phyloP scores from a whole-genome alignment of 805 yeast species.

The Yamadazyma paraphyllophila region DNA sequence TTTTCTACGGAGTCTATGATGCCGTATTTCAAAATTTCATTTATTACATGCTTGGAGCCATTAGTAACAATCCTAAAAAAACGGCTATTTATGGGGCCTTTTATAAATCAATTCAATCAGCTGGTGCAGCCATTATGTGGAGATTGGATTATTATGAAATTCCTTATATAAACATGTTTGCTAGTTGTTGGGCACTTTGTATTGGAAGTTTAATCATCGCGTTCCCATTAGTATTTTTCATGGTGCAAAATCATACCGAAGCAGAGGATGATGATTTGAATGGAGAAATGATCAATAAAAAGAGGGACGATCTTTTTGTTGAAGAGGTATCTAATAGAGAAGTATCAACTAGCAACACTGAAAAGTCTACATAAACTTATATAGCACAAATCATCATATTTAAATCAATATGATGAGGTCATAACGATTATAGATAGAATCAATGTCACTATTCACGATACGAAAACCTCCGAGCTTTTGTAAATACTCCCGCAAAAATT shows the following conservation, averaged over 20 bases:
- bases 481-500: too few species aligned
- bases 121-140: conserved; percentile 64
- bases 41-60: conserved; percentile 59
- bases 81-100: conserved; percentile 58
- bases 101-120: conserved; percentile 62
- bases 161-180: conserved; percentile 40
- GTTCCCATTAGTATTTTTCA: conserved; percentile 43
- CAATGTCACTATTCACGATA: too few species aligned
- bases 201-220: conserved; percentile 48
- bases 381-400: too few species aligned
- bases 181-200: conserved; percentile 52
- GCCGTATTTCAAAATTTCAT: conserved; percentile 58
- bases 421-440: too few species aligned
- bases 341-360: too few species aligned
- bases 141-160: conserved; percentile 46
- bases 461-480: too few species aligned
- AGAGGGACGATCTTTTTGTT: neutral
- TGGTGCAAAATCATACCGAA: conserved; percentile 44
- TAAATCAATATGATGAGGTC: too few species aligned
- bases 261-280: conserved; percentile 29
- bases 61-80: conserved; percentile 56
- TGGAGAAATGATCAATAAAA: conserved; percentile 8
- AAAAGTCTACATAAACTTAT: too few species aligned
- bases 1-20: conserved; percentile 59
- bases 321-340: neutral